Percentiles rank a stretch among this genome's conserved stretches.
Evolutionary conservation across 2,329 filamentous ascomycete species (phyloP).

Genomic region (Dothistroma septosporum): DNA sequence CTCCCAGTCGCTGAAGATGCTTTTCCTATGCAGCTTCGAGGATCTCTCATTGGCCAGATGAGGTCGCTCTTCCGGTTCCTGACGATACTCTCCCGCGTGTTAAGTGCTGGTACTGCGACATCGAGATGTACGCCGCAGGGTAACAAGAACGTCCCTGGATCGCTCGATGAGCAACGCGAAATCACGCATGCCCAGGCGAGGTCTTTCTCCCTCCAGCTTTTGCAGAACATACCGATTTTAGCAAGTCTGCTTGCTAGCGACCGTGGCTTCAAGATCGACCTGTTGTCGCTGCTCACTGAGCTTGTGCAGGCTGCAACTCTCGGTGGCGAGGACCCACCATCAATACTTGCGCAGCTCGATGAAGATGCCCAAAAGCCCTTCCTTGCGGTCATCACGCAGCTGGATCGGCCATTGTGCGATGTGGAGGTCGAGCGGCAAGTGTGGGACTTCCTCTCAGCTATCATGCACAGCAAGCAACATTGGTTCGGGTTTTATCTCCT

Average conservation of each 20-base stretch:
- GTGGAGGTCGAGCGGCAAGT: slow-evolving; percentile 61
- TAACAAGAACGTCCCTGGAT: not conserved
- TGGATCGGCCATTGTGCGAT: slow-evolving; percentile 71
- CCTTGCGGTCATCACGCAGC: slow-evolving; percentile 67
- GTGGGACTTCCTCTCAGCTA: slow-evolving; percentile 81
- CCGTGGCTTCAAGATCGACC: slow-evolving; percentile 21
- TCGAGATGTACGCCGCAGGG: slow-evolving; percentile 4
- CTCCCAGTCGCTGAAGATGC: slow-evolving; percentile 19
- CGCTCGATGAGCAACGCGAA: not conserved
- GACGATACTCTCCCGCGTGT: slow-evolving; percentile 21
- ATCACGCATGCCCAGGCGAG: slow-evolving; percentile 11
- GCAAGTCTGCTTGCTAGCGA: slow-evolving; percentile 26
- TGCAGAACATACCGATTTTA: slow-evolving; percentile 23
- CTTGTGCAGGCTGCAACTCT: slow-evolving; percentile 21
- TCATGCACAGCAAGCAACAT: slow-evolving; percentile 85
- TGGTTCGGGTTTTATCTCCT: slow-evolving; percentile 94
- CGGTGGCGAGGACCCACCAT: slow-evolving; percentile 70
- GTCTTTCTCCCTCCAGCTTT: slow-evolving; percentile 13
- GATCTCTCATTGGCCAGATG: slow-evolving; percentile 21
- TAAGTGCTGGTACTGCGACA: slow-evolving; percentile 11
- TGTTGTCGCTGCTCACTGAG: slow-evolving; percentile 23
- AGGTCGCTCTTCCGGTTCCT: slow-evolving; percentile 15
- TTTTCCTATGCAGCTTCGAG: slow-evolving; percentile 17
- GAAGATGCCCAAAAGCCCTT: slow-evolving; percentile 79
- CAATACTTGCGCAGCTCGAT: slow-evolving; percentile 84